Conservation (phyloP, 2,329 filamentous ascomycete genomes). For the Botrytis cinerea region DNA sequence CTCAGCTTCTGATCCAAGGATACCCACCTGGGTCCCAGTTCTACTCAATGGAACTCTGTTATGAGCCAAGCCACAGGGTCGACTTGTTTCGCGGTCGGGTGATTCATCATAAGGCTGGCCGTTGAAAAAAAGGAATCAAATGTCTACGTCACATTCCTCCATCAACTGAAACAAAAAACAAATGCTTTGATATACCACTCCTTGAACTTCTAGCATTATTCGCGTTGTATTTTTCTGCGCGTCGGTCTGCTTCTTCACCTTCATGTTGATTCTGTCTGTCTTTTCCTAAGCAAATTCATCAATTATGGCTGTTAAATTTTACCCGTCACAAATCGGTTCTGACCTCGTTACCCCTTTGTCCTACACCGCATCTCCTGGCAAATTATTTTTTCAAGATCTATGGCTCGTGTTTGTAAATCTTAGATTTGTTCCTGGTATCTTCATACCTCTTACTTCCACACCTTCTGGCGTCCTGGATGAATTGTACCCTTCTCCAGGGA, state of each 20-base stretch:
- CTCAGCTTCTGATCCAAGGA: slow-evolving; percentile 5
- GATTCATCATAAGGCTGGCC: slow-evolving; percentile 15
- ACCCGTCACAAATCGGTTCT: slow-evolving; percentile 57
- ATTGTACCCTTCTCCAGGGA: slow-evolving; percentile 58
- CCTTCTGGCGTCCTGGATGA: slow-evolving; percentile 52
- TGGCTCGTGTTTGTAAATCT: background rate
- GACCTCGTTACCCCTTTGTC: slow-evolving; percentile 38
- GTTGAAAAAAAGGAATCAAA: background rate
- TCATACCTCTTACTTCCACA: background rate
- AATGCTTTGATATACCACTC: background rate
- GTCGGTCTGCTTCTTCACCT: background rate
- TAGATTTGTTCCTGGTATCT: slow-evolving; percentile 44
- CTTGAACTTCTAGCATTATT: background rate
- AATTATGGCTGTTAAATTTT: slow-evolving; percentile 51
- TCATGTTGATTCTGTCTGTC: background rate
- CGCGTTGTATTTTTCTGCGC: background rate
- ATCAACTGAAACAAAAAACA: slow-evolving; percentile 15
- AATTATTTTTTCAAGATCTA: slow-evolving; percentile 23
- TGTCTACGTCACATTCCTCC: slow-evolving; percentile 23
- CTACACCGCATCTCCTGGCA: slow-evolving; percentile 28
- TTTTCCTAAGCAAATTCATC: background rate
- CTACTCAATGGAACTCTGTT: background rate
- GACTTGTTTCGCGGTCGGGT: slow-evolving; percentile 1
- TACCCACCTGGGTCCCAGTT: background rate
- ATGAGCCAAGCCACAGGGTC: background rate